Conservation (phyloP, 192 early-diverging fungal genomes). For the Jimgerdemannia flammicorona region DNA sequence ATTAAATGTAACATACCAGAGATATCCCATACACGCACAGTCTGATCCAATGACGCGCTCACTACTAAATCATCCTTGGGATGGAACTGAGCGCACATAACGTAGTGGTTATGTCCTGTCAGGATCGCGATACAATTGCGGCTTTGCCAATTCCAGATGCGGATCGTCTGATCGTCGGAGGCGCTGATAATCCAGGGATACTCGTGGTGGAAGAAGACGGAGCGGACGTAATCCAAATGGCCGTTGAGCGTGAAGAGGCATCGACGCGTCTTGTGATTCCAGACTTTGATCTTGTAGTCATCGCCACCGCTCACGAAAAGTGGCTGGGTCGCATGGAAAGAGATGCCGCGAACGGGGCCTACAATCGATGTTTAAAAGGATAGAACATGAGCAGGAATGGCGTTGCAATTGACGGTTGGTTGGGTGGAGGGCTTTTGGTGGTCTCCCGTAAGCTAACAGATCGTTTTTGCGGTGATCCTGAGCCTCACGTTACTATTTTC, state of each 20-base stretch:
- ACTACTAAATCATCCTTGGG: slow-evolving; percentile 97
- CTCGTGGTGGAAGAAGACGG: slow-evolving; percentile 96
- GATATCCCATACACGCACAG: slow-evolving; percentile 99
- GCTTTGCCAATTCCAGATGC: slow-evolving; percentile 99
- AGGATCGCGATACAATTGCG: slow-evolving; percentile 95
- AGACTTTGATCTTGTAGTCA: slow-evolving; percentile 99
- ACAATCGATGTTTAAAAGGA: neutral
- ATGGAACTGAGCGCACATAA: slow-evolving; percentile 98
- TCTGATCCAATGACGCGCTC: slow-evolving; percentile 94
- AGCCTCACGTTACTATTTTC: no score
- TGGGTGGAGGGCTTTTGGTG: no score
- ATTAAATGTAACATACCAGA: slow-evolving; percentile 54
- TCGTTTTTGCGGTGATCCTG: no score
- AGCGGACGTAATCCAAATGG: slow-evolving; percentile 97
- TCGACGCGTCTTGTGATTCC: slow-evolving; percentile 97
- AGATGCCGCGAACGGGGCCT: slow-evolving; percentile 96
- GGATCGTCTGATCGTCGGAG: slow-evolving; percentile 98
- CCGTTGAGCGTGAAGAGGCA: slow-evolving; percentile 97
- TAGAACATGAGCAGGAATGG: neutral
- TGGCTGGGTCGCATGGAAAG: slow-evolving; percentile 95
- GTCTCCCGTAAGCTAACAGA: no score
- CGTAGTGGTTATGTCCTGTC: slow-evolving; percentile 98
- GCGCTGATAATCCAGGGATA: slow-evolving; percentile 96
- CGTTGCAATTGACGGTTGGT: no score
- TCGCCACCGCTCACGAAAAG: slow-evolving; percentile 98